Base-by-base conservation (phyloP, 768 basidiomycete genomes). In the Asterophora parasitica region DNA sequence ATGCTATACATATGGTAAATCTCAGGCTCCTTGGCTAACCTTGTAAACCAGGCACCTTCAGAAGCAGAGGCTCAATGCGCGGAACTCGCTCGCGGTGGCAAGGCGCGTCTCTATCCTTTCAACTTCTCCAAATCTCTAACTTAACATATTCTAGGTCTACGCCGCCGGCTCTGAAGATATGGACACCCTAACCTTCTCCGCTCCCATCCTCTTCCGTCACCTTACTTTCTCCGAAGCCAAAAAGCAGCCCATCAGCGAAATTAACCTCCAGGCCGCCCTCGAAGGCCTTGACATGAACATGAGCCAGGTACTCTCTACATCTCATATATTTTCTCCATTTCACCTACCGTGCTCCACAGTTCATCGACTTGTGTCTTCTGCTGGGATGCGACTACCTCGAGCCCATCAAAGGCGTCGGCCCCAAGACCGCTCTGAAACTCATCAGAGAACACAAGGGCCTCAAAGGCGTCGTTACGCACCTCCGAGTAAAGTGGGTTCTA, bases 11-110 rank as follows among this genome's bases (percentile, higher is more conserved):
- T 43, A 33, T 17, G 23, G 23, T 6, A 23, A 3, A 16, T 33
- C n/a, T n/a, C 38, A 16, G 1, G 4, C 38, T 7, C 34, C 34
- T 44, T 33, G 3, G 42, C 20, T 31, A 20, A 31, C 40, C 5
- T 34, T 42, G 9, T 6, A 26, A 32, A 4, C 7, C 53, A 98
- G 94, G 94, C 96, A 16, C 96, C 96, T 0, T 95, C 92, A 43
- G 96, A 99, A 71, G 96, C 96, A 5, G 96, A 99, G 64, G 96
- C 96, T 1, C 96, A 99, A 61, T 98, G 96, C 56, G 96, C 96
- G 4, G 96, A 98, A 65, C 80, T 99, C 2, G 94, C 94, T n/a
- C 81, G 92, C 27, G 94, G 92, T 17, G 93, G 92, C 48, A 92
- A 95, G 73, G 95, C 86, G 43, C 5, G 48, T 38, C 16, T 32